These are phyloP conservation scores for Eleusine indica DNA, from an alignment of 176 grass and related monocot species.

Conservation along the genomic window DNA sequence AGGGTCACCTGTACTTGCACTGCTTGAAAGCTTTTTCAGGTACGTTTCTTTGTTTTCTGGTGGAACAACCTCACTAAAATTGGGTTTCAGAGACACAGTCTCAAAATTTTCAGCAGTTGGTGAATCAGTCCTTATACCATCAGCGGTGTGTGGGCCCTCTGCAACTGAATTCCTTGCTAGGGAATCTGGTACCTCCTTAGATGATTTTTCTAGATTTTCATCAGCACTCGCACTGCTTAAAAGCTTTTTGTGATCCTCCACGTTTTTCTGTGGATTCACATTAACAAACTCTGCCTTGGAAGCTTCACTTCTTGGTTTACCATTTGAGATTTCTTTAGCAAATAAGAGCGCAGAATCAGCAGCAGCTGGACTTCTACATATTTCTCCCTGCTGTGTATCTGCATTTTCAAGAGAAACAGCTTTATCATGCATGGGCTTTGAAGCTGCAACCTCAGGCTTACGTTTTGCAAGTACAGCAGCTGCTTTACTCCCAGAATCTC, in stretches of 20 bases:
- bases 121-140: slow-evolving; percentile 15
- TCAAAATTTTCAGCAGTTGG: slow-evolving; percentile 15
- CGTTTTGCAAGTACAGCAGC: background rate
- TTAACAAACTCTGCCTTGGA: slow-evolving; percentile 31
- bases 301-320: slow-evolving; percentile 8
- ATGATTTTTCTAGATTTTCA: slow-evolving; percentile 18
- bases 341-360: background rate
- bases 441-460: slow-evolving; percentile 27
- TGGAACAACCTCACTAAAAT: slow-evolving; percentile 16
- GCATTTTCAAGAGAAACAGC: slow-evolving; percentile 45
- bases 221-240: slow-evolving; percentile 19
- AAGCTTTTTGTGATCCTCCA: slow-evolving; percentile 29
- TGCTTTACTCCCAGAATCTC: slow-evolving; percentile 17
- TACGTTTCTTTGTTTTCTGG: slow-evolving; percentile 28
- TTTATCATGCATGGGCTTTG: slow-evolving; percentile 24
- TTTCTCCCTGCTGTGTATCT: slow-evolving; percentile 19
- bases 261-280: slow-evolving; percentile 3
- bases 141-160: slow-evolving; percentile 18
- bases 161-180: slow-evolving; percentile 29
- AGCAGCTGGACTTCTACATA: slow-evolving; percentile 16
- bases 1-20: slow-evolving; percentile 34
- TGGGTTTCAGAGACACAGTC: slow-evolving; percentile 3
- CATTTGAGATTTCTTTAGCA: slow-evolving; percentile 30
- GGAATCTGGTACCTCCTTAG: slow-evolving; percentile 4
- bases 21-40: slow-evolving; percentile 38